Base-by-base conservation (phyloP, 257 asterid species). In the Linderniella brevidens region DNA sequence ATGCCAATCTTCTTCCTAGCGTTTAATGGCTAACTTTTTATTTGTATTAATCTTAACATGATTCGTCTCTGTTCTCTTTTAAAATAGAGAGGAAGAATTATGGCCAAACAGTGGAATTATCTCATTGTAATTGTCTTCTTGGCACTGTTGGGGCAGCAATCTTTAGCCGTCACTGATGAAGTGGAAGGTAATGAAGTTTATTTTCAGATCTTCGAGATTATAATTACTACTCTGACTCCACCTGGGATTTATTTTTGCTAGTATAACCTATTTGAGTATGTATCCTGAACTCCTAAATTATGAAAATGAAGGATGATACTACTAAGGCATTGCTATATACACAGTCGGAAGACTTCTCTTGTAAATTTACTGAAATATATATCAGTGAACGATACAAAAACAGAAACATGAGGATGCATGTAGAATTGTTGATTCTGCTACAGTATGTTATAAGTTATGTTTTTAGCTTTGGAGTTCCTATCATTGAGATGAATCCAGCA, bases 81-180 rank as follows among this genome's bases (percentile, higher is more conserved):
- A 25, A n/a, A 25, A 25, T 25, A 25, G 32, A 25, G 32, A 25
- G 32, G 32, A 25, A 47, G 36, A 35, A 55, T 48, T 57, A 86
- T 87, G 93, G 68, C 64, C 38, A 64, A 61, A 59, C 45, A 19
- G 48, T 2, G 60, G 66, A 48, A 59, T 58, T 40, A 42, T 53
- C 67, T 68, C 57, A 44, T 46, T 48, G 61, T 58, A 42, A 51
- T 68, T 41, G 13, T 71, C 19, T 58, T 53, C 65, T 58, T 46
- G 51, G 59, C 63, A 37, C 46, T 46, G 60, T 56, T 77, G 45
- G 62, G 60, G 20, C 55, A 59, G 18, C 67, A 55, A 38, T 65
- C 79, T 52, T 62, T 57, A 49, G 85, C 92, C 20, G 48, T 4
- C 40, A 74, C 87, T 8, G 83, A 82, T 58, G 58, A 58, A 13